Conservation (phyloP, 2,329 filamentous ascomycete genomes). For the Ophiognomonia clavigignenti-juglandacearum region DNA sequence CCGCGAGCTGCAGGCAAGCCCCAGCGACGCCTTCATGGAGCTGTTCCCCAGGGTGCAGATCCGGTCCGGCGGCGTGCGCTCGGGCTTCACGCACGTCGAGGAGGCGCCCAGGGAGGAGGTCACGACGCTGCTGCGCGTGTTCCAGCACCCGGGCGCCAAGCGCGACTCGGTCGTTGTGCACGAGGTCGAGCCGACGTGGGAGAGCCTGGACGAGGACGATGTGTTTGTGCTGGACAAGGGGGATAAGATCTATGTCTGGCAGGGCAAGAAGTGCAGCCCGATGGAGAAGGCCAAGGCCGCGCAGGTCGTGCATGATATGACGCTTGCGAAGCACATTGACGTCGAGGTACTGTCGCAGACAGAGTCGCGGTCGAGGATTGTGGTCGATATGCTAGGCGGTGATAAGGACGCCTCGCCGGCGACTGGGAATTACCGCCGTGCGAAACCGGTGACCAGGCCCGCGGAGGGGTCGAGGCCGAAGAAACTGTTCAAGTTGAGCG, state of each 20-base stretch:
- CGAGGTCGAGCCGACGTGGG: conserved; percentile 58
- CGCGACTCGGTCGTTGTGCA: conserved; percentile 52
- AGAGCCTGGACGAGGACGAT: conserved; percentile 59
- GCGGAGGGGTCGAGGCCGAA: conserved; percentile 22
- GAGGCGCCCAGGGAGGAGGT: conserved; percentile 33
- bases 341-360: conserved; percentile 61
- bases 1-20: conserved; percentile 56
- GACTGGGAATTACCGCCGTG: conserved; percentile 32
- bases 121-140: conserved; percentile 54
- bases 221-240: conserved; percentile 61
- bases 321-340: conserved; percentile 56
- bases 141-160: conserved; percentile 50
- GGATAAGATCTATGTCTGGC: conserved; percentile 66
- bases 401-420: conserved; percentile 38
- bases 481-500: conserved; percentile 59
- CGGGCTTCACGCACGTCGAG: conserved; percentile 62
- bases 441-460: conserved; percentile 34
- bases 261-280: conserved; percentile 58
- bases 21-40: conserved; percentile 54
- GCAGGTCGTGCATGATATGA: conserved; percentile 62
- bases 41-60: conserved; percentile 59
- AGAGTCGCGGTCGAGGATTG: conserved; percentile 48
- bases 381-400: conserved; percentile 54
- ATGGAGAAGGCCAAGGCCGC: conserved; percentile 68
- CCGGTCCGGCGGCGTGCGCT: conserved; percentile 53